Evolutionary conservation across 345 rosid genomes (phyloP).

Genomic region (Arabis hirsuta): DNA sequence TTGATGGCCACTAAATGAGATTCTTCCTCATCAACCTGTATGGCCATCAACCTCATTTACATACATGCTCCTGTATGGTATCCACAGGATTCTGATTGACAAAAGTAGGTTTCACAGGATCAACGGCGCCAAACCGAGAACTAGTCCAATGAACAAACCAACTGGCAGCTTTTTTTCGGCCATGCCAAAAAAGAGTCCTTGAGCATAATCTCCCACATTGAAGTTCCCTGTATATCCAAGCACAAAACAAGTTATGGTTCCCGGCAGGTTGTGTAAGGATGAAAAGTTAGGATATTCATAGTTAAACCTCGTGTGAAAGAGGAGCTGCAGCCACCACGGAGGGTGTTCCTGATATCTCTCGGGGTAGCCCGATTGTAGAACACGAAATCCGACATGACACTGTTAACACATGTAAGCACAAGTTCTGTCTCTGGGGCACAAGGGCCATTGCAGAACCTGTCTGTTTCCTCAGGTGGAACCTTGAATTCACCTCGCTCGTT

Average conservation of each 20-base stretch:
- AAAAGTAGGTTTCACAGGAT: slow-evolving; percentile 27
- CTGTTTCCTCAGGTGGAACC: slow-evolving; percentile 54
- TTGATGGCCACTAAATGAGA: too few relatives aligned
- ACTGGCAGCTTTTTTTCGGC: slow-evolving; percentile 34
- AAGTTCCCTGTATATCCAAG: slow-evolving; percentile 51
- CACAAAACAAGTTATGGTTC: slow-evolving; percentile 9
- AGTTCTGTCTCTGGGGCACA: slow-evolving; percentile 56
- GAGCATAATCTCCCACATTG: slow-evolving; percentile 48
- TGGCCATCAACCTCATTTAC: background rate
- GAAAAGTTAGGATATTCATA: background rate
- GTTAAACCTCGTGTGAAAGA: slow-evolving; percentile 55
- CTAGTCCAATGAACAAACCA: slow-evolving; percentile 36
- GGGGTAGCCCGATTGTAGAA: slow-evolving; percentile 57
- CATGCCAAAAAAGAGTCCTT: slow-evolving; percentile 49
- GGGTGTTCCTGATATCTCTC: slow-evolving; percentile 44
- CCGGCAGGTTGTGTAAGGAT: background rate
- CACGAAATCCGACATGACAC: slow-evolving; percentile 49
- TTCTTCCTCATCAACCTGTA: too few relatives aligned
- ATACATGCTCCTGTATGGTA: slow-evolving; percentile 7
- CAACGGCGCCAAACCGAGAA: slow-evolving; percentile 36
- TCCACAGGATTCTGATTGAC: background rate
- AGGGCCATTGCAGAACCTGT: slow-evolving; percentile 58
- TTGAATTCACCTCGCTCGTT: slow-evolving; percentile 54
- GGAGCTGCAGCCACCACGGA: slow-evolving; percentile 57
- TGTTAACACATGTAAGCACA: slow-evolving; percentile 56